Percentiles rank a stretch among this genome's conserved stretches.
Evolutionary conservation across 352 stramenopile genomes (phyloP).

Genomic region (Phytophthora sansomeana): DNA sequence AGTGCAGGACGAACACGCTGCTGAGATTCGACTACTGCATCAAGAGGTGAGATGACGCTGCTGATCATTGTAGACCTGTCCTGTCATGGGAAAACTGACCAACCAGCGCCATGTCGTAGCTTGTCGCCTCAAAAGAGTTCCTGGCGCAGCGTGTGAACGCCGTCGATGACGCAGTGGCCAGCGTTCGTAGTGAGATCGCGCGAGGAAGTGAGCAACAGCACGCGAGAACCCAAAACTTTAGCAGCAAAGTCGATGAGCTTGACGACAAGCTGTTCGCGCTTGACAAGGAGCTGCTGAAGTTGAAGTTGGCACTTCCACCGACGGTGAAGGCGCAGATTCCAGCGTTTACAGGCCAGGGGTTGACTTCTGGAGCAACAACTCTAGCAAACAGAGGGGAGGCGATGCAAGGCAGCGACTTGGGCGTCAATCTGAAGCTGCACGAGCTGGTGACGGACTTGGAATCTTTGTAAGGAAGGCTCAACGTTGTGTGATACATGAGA

Average conservation of each 20-base stretch:
- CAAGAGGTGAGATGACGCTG: conserved; percentile 41
- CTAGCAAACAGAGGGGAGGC: conserved; percentile 19
- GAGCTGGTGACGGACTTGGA: conserved; percentile 49
- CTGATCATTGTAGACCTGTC: background rate
- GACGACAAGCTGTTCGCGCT: conserved; percentile 68
- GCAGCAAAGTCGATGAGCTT: conserved; percentile 43
- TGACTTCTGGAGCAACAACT: background rate
- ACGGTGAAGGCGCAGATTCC: conserved; percentile 47
- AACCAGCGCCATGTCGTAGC: conserved; percentile 4
- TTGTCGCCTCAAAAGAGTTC: conserved; percentile 49
- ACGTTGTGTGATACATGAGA: background rate
- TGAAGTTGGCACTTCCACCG: conserved; percentile 67
- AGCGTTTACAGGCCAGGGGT: conserved; percentile 20
- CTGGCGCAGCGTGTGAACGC: conserved; percentile 46
- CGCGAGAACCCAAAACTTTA: conserved; percentile 28
- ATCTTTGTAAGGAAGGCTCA: conserved; percentile 37
- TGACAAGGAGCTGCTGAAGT: conserved; percentile 74
- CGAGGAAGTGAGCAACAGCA: conserved; percentile 45
- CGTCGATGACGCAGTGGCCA: conserved; percentile 54
- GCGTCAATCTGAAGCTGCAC: conserved; percentile 46
- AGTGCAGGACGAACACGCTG: conserved; percentile 47
- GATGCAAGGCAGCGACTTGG: conserved; percentile 23
- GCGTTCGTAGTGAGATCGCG: conserved; percentile 44
- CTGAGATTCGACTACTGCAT: conserved; percentile 56
- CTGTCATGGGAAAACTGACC: background rate